Evolutionary conservation across 306 rosid species (phyloP), one percentile per base, ranked within the genome.

Genomic region (Malus fusca): DNA sequence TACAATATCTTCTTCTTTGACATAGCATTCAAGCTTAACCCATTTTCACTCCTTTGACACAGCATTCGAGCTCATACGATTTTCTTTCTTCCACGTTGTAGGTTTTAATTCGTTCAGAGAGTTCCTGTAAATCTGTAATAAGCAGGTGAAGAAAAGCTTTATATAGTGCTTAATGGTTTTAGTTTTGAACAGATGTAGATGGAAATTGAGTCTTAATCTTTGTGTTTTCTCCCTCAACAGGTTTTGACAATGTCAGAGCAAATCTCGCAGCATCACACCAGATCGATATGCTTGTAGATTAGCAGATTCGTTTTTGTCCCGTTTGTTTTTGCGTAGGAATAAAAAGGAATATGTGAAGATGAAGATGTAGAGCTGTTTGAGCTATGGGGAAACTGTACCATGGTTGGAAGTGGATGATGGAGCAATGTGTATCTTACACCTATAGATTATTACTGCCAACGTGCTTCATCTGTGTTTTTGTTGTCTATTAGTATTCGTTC

Each of bases 121-220:
- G 67, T 71, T 51, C 75, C 66, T 79, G 81, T 75, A 73, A 67
- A 75, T 83, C 56, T 79, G 81, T 51, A 79, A 73, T 71, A 77
- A 66, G 78, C 58, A 71, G 78, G 58, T 78, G 78, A 73, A 37
- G 68, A 64, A 43, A 72, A 48, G 18, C 30, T 22, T 40, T 22
- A 37, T 7, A 37, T 37, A 37, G 44, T 40, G 28, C 31, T 68
- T 3, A 25, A 43, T 21, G 17, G 25, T 75, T 40, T 61, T 19
- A 43, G 56, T 60, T 53, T 71, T 31, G 44, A 51, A 37, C 5
- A 79, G 28, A 8, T 72, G 68, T 17, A 15, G 14, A 58, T 35
- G 58, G 28, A 42, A 42, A 43, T 4, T 61, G 30, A 43, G 17
- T 28, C 46, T 28, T 18, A 18, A 3, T 43, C 19, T 7, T 28